phyloP scores from a whole-genome alignment of 2,329 filamentous ascomycete species.

The Ceratocystis diversiconidia region DNA sequence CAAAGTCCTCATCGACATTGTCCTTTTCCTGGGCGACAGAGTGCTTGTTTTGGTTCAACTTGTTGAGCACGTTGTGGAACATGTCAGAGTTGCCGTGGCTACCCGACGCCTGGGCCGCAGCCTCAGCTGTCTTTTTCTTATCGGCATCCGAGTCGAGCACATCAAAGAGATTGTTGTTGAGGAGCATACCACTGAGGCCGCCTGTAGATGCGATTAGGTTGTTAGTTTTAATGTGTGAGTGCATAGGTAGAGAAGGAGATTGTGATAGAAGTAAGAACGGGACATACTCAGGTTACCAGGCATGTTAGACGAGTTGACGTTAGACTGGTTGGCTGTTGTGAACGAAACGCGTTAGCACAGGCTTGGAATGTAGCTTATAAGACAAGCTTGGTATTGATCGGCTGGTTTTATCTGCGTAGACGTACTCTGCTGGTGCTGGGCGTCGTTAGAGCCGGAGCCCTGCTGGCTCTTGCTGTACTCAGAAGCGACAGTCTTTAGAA shows the following conservation, averaged over 20 bases:
- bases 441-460: constrained; percentile 1
- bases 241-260: background rate
- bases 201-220: background rate
- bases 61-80: constrained; percentile 35
- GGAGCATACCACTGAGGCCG: constrained; percentile 19
- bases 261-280: background rate
- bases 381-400: background rate
- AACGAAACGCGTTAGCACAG: background rate
- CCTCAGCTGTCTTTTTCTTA: constrained; percentile 33
- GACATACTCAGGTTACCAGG: constrained; percentile 15
- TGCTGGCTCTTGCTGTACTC: constrained; percentile 16
- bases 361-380: background rate
- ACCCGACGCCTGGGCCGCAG: constrained; percentile 35
- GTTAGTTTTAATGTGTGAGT: constrained; percentile 8
- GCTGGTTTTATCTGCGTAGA: background rate
- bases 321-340: background rate
- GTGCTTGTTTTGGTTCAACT: constrained; percentile 36
- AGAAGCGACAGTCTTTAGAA: constrained; percentile 16
- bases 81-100: constrained; percentile 33
- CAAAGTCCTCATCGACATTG: constrained; percentile 41
- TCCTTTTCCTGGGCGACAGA: constrained; percentile 32
- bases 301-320: constrained; percentile 3
- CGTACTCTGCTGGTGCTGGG: constrained; percentile 6
- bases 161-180: constrained; percentile 16
- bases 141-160: constrained; percentile 33